Percentiles rank a stretch among this genome's conserved stretches.
These are phyloP conservation scores for Tympanopsis confertula DNA, from an alignment of 2,329 filamentous ascomycete genomes.

Conservation along the genomic window DNA sequence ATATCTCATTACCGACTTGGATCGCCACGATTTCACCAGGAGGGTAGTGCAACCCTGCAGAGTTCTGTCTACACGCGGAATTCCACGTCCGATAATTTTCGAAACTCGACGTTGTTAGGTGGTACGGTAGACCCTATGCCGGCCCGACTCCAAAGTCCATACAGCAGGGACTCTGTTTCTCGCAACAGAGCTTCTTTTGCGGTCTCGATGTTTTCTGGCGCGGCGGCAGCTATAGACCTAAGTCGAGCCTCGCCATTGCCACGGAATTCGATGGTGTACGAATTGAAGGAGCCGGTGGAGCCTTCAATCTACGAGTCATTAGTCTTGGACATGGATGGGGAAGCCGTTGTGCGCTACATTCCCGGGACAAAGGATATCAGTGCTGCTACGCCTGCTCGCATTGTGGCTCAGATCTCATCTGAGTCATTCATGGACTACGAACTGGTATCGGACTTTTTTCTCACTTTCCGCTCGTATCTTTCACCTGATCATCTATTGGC, in stretches of 20 bases:
- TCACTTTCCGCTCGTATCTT: conserved; percentile 56
- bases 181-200: background rate
- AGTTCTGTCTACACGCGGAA: background rate
- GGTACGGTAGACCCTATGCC: too few species aligned
- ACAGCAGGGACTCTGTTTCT: background rate
- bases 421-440: conserved; percentile 61
- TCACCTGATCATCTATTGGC: conserved; percentile 43
- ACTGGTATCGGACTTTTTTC: conserved; percentile 58
- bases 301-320: conserved; percentile 45
- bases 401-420: conserved; percentile 59
- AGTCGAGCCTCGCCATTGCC: conserved; percentile 16
- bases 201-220: conserved; percentile 6
- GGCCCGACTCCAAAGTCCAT: background rate
- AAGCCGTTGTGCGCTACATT: conserved; percentile 48
- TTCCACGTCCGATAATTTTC: background rate
- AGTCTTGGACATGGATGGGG: conserved; percentile 38
- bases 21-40: background rate
- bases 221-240: conserved; percentile 15
- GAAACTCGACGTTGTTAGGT: background rate
- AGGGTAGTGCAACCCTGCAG: background rate
- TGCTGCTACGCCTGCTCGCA: conserved; percentile 54
- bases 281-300: conserved; percentile 27
- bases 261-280: conserved; percentile 7
- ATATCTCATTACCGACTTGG: background rate
- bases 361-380: conserved; percentile 43